Evolutionary conservation across 2,329 filamentous ascomycete genomes (phyloP), one percentile per base, ranked within the genome.

Genomic region (Talaromyces albobiverticillius): DNA sequence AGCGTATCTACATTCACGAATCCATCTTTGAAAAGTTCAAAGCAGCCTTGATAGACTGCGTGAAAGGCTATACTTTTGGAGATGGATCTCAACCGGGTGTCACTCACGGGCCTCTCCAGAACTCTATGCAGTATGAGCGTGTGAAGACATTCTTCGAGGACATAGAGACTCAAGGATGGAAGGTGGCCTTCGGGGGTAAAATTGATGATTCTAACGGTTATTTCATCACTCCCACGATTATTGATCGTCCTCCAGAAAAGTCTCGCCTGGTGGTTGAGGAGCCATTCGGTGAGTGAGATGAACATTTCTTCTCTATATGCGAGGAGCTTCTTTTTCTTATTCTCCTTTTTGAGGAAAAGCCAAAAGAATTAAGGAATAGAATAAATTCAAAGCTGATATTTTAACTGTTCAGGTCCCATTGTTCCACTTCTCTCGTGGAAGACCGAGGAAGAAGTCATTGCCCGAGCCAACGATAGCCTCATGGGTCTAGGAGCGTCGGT

Each of bases 1-100:
- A 86, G 68, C 74, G 83, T 1, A 68, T 86, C 25, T 86, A 83
- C 61, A 78, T 87, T 2, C 83, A 86, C 62, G 79, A 83, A 59
- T 73, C 70, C 3, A 79, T 86, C 48, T 85, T 84, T 62, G 78
- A 82, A 23, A 63, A 73, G 16, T 84, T 87, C 67, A 67, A 79
- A 2, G 66, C 71, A 2, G 76, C 71, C 1, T 59, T 80, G 41
- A 70, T 77, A 5, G 70, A 74, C 38, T 74, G 78, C 32, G 76
- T 78, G 34, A 74, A 77, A 50, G 57, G 55, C 2, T 57, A 76
- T 25, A 70, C 71, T 46, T 62, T 73, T 41, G 77, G 72, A 61
- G 54, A 67, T 38, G 65, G 65, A 56, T 68, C 62, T 59, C 66
- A 79, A 51, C 74, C 69, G 48, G 71, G 71, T 40, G 73, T 78